Evolutionary conservation across 2,329 filamentous ascomycete species (phyloP).

Genomic region (Alternaria panax): DNA sequence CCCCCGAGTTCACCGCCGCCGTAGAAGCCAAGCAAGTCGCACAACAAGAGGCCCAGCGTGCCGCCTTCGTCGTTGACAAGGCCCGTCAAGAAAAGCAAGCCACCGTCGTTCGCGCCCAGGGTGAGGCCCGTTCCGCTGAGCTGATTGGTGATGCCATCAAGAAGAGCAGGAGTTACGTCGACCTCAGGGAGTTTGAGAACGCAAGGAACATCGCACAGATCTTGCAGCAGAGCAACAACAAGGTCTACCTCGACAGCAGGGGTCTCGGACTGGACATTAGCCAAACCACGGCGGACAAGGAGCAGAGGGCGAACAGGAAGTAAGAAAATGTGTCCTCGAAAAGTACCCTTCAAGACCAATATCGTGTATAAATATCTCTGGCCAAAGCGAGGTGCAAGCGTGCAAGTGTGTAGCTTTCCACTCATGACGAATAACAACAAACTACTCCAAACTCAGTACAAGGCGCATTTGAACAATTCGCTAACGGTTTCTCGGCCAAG

Average conservation of each 20-base stretch:
- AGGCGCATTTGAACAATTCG: neutral
- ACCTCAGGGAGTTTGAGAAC: constrained; percentile 98
- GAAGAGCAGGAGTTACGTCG: constrained; percentile 97
- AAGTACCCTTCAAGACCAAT: constrained; percentile 9
- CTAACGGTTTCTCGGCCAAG: neutral
- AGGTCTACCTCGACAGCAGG: constrained; percentile 89
- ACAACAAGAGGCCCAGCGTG: constrained; percentile 92
- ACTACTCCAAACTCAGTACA: constrained; percentile 9
- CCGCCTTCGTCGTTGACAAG: constrained; percentile 98
- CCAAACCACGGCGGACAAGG: constrained; percentile 52
- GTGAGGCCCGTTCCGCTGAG: constrained; percentile 97
- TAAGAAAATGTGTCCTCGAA: neutral
- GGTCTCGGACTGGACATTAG: constrained; percentile 89
- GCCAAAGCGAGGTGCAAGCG: constrained; percentile 28
- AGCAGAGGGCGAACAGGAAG: constrained; percentile 41
- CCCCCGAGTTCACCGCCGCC: constrained; percentile 72
- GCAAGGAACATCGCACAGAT: constrained; percentile 87
- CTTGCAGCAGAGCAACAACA: constrained; percentile 90
- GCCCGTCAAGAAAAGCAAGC: constrained; percentile 99
- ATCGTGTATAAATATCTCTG: constrained; percentile 35
- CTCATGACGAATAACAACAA: constrained; percentile 39
- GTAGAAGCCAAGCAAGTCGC: constrained; percentile 75
- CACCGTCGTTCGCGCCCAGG: constrained; percentile 96
- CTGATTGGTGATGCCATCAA: constrained; percentile 99
- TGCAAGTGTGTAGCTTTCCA: constrained; percentile 40